A percentile compares a stretch with the other conserved stretches of the same genome.
These are phyloP conservation scores for Fusarium brevicatenulatum DNA, from an alignment of 2,329 filamentous ascomycete species.

Conservation along the genomic window DNA sequence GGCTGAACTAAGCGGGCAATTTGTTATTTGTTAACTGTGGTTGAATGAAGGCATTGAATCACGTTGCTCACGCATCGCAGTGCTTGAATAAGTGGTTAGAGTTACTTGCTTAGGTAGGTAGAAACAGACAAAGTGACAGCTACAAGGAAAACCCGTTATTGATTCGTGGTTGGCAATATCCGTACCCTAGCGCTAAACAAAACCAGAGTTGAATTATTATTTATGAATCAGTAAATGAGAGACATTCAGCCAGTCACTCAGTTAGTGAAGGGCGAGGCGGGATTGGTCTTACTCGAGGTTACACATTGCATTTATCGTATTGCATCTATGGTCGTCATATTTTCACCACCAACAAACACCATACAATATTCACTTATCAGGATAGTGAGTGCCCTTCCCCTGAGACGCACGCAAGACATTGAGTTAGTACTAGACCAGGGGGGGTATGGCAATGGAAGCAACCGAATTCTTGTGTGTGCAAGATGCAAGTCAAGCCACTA, in stretches of 20 bases:
- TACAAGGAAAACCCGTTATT: neutral
- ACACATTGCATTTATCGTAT: constrained; percentile 11
- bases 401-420: constrained; percentile 23
- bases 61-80: neutral
- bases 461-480: neutral
- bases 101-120: neutral
- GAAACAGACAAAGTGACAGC: neutral
- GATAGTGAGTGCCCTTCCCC: neutral
- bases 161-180: constrained; percentile 8
- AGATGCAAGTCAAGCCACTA: neutral
- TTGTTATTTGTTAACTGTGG: neutral
- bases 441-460: neutral
- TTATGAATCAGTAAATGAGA: neutral
- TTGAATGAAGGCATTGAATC: neutral
- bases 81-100: neutral
- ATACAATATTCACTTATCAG: constrained; percentile 33
- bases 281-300: constrained; percentile 12
- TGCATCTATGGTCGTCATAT: neutral
- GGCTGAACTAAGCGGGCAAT: neutral
- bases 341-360: neutral
- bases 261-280: neutral
- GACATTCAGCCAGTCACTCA: neutral
- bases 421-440: no score
- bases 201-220: neutral
- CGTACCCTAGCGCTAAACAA: neutral